phyloP scores from a whole-genome alignment of 2,329 filamentous ascomycete species.

The Coniochaeta ligniaria region DNA sequence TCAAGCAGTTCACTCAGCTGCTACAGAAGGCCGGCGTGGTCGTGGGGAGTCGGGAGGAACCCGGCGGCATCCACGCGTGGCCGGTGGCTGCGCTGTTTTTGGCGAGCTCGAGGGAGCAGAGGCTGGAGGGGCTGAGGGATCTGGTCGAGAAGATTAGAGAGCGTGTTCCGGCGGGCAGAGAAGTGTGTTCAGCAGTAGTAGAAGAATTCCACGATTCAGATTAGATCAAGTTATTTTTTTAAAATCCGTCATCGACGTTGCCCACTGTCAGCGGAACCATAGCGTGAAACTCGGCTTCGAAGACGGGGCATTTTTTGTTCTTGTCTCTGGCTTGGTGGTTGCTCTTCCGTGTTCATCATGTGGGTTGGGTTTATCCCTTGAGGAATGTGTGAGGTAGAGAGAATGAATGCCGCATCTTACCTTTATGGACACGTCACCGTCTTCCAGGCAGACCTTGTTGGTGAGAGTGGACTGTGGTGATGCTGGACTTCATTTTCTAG shows the following conservation, averaged over 20 bases:
- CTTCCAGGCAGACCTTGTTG: not conserved
- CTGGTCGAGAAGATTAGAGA: slow-evolving; percentile 31
- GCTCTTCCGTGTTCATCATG: slow-evolving; percentile 31
- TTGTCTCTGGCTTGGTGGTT: slow-evolving; percentile 26
- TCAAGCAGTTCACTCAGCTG: slow-evolving; percentile 49
- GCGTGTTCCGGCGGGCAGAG: slow-evolving; percentile 10
- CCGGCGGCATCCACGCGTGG: slow-evolving; percentile 73
- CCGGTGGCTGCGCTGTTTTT: slow-evolving; percentile 62
- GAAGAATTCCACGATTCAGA: slow-evolving; percentile 36
- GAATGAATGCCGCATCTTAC: not conserved
- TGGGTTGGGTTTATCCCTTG: slow-evolving; percentile 8
- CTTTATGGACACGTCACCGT: not conserved
- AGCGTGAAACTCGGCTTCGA: slow-evolving; percentile 43
- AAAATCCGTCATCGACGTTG: slow-evolving; percentile 30
- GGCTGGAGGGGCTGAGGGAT: slow-evolving; percentile 41
- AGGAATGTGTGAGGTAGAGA: not conserved
- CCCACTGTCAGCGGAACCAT: slow-evolving; percentile 37
- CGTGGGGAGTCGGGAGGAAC: slow-evolving; percentile 52
- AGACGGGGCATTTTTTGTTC: slow-evolving; percentile 10
- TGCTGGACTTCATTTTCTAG: not conserved
- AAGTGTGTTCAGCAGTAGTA: slow-evolving; percentile 8
- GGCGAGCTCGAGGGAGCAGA: slow-evolving; percentile 37
- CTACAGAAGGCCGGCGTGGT: slow-evolving; percentile 46
- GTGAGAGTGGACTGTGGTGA: not conserved
- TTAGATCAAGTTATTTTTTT: slow-evolving; percentile 55